Evolutionary conservation across 164 flowering plant species (phyloP), one percentile per base, ranked within the genome.

Genomic region (Nelumbo lutea): DNA sequence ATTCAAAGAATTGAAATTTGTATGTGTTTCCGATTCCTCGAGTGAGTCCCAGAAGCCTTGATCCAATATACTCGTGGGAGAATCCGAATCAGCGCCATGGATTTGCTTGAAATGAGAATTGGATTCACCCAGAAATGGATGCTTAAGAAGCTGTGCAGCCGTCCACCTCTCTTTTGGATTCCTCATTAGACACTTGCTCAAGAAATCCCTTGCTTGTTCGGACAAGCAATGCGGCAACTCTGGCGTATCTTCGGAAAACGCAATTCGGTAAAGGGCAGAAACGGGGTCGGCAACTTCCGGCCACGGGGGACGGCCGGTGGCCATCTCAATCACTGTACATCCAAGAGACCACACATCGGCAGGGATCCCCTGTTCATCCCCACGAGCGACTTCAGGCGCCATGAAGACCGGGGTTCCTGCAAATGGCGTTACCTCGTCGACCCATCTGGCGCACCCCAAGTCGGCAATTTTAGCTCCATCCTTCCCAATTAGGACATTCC

Each of bases 311-410:
- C 59, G 57, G 44, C 98, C 98, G 1, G 91, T 90, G 1, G 84
- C 89, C 93, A 88, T 87, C 73, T 90, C 97, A 9, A 91, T 82
- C 6, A 94, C 68, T 4, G 90, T 85, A 62, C 98, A 91, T 11
- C 97, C 97, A 38, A 91, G 59, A 5, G 94, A 84, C 98, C 98
- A 93, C 1, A 93, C 62, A 67, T 93, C 98, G 5, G 94, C 85
- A 6, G 84, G 69, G 6, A 70, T 78, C 3, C 95, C 83, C 76
- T 93, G 98, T 41, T 78, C 84, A 59, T 88, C 88, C 2, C 93
- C 87, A 0, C 88, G 78, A 0, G 86, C 92, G 47, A 88, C 96
- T 69, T 93, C 98, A 7, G 98, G 98, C 27, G 96, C 83, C 98
- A 93, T 93, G 62, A 80, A 91, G 59, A 78, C 65, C 42, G 97